Base-by-base conservation (phyloP, 1,284 basidiomycete species). In the Microbotryum intermedium region DNA sequence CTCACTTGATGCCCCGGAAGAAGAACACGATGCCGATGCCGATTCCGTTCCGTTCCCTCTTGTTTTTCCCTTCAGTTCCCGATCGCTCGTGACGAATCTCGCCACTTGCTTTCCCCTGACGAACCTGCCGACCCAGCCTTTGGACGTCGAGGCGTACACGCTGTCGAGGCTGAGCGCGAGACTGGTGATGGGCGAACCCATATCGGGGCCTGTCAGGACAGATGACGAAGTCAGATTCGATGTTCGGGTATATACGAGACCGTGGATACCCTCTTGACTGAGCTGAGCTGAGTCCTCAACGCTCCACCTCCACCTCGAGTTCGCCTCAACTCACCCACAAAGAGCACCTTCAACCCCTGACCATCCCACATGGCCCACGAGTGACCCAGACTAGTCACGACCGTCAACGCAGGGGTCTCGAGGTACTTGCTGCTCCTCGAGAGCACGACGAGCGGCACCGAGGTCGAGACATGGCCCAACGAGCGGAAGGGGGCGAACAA, bases 291-390 rank as follows among this genome's bases (percentile, higher is more conserved):
- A 56, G 52, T 13, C 55, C 23, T 21, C 29, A 10, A 13, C 18
- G 29, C 20, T 29, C 34, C 23, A 30, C 29, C 29, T 5, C 5
- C 29, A 30, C 29, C 34, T 39, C 34, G 16, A 20, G n/a, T 4
- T 23, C 1, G 23, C 6, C 1, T 21, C 3, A 8, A 74, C 88
- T 77, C 74, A 87, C 93, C 91, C 61, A 95, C 90, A 73, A 98
- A 97, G 50, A 97, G 79, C 51, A 98, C 77, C 20, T 82, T 83
- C 88, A 98, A 92, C 76, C 86, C 89, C 39, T 85, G 88, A 16
- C 90, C 91, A 72, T 97, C 91, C 94, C 94, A 98, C 75, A 97
- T 80, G 23, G 90, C 88, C 94, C 94, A 98, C 68, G 88, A 85
- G 64, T 81, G 83, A 18, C 94, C 94, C 6, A 97, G 75, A 70